Conservation (phyloP, 306 rosid genomes). For the Begonia fuchsioides region DNA sequence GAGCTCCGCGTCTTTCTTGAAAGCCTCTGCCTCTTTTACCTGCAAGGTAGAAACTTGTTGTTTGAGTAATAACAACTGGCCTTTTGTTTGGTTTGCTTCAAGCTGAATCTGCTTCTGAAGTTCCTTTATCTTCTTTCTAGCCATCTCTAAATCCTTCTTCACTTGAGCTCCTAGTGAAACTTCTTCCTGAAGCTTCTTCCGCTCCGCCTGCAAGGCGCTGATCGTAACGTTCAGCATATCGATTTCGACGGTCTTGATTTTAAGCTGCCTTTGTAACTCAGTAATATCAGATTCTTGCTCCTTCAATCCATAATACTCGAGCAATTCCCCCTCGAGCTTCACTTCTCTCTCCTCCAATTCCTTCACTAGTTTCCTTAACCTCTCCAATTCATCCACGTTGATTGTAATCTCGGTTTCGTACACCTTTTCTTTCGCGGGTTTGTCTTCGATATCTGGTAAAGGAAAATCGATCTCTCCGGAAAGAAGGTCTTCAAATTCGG, state of each 20-base stretch:
- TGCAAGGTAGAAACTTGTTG: conserved; percentile 72
- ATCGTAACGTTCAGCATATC: conserved; percentile 68
- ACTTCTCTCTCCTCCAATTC: conserved; percentile 95
- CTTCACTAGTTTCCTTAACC: conserved; percentile 41
- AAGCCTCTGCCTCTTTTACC: conserved; percentile 63
- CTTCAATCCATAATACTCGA: conserved; percentile 71
- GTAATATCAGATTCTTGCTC: conserved; percentile 57
- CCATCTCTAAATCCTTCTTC: conserved; percentile 66
- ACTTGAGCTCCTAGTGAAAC: conserved; percentile 31
- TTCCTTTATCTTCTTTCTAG: conserved; percentile 80
- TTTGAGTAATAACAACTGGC: conserved; percentile 80
- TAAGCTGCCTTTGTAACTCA: conserved; percentile 65
- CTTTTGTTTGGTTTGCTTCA: conserved; percentile 77
- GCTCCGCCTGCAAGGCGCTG: conserved; percentile 74
- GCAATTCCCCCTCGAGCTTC: conserved; percentile 83
- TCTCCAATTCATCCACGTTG: conserved; percentile 64
- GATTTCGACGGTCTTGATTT: conserved; percentile 60
- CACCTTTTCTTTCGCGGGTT: conserved; percentile 30
- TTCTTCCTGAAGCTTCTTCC: conserved; percentile 76
- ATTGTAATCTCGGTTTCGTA: conserved; percentile 70
- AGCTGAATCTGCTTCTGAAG: conserved; percentile 85
- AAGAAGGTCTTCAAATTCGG: conserved; percentile 64
- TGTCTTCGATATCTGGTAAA: conserved; percentile 23
- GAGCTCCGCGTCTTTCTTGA: conserved; percentile 55
- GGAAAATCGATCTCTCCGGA: conserved; percentile 83